phyloP scores from a whole-genome alignment of 768 basidiomycete species.

The Boletus rubroflammeus region DNA sequence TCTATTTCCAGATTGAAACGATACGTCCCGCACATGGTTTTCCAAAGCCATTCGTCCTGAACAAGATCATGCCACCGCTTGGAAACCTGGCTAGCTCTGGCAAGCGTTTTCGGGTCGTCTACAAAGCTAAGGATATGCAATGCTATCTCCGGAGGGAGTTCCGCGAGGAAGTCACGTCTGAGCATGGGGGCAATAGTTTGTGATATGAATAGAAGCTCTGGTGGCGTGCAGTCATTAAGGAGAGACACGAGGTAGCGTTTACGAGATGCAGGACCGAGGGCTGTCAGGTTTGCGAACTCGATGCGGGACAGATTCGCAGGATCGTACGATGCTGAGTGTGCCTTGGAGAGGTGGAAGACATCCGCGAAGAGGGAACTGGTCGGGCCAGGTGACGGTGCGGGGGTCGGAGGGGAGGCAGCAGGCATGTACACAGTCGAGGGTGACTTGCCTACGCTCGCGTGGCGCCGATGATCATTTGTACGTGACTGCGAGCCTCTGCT shows the following conservation, averaged over 20 bases:
- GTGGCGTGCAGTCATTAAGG: conserved; percentile 50
- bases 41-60: conserved; percentile 79
- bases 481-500: conserved; percentile 10
- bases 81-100: conserved; percentile 67
- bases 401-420: conserved; percentile 55
- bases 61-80: conserved; percentile 66
- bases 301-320: conserved; percentile 27
- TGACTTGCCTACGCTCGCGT: conserved; percentile 13
- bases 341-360: conserved; percentile 19
- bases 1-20: conserved; percentile 38
- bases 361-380: conserved; percentile 45
- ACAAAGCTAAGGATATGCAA: conserved; percentile 74
- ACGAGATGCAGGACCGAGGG: conserved; percentile 41
- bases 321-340: conserved; percentile 15
- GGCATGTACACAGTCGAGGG: conserved; percentile 47
- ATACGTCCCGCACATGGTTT: conserved; percentile 60
- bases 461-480: conserved; percentile 14
- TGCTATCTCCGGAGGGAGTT: conserved; percentile 67
- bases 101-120: conserved; percentile 69
- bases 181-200: conserved; percentile 61
- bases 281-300: conserved; percentile 31
- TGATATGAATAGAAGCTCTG: conserved; percentile 65
- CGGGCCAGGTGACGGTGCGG: conserved; percentile 57
- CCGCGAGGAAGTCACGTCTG: conserved; percentile 55
- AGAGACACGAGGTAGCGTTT: conserved; percentile 50